A percentile compares a stretch with the other conserved stretches of the same genome.
Evolutionary conservation across 2,329 filamentous ascomycete species (phyloP).

Genomic region (Ophioceras dolichostomum): DNA sequence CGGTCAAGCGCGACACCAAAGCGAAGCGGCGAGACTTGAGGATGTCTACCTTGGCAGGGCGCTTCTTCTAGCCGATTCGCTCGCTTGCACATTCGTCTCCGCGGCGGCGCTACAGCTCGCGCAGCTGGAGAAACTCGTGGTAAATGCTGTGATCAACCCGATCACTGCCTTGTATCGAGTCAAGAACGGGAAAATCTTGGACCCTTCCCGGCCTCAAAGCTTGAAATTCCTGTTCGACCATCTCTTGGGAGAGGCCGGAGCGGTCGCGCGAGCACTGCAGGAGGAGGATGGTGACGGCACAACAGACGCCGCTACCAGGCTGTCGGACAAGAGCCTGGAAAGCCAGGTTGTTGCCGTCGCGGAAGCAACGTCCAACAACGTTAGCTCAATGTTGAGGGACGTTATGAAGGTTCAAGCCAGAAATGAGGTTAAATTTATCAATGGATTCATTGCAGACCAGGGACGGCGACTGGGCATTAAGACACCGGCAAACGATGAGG

Average conservation of each 20-base stretch:
- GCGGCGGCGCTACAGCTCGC: too few species aligned
- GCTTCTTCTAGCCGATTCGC: too few species aligned
- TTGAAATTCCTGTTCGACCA: neutral
- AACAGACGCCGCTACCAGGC: slow-evolving; percentile 15
- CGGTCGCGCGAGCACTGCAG: neutral
- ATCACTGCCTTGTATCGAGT: slow-evolving; percentile 54
- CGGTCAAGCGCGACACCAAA: too few species aligned
- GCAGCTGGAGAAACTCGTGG: slow-evolving; percentile 45
- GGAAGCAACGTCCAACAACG: slow-evolving; percentile 14
- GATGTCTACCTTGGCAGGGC: too few species aligned
- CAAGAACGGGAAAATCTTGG: too few species aligned
- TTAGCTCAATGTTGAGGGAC: slow-evolving; percentile 22
- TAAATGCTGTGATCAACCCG: slow-evolving; percentile 56
- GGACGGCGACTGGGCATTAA: neutral
- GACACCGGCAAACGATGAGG: too few species aligned
- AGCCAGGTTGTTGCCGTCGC: slow-evolving; percentile 7
- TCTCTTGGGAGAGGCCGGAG: neutral
- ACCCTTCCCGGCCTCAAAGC: too few species aligned
- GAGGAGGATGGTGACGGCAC: neutral
- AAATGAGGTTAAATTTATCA: neutral
- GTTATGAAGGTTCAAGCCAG: slow-evolving; percentile 4
- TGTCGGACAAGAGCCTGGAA: slow-evolving; percentile 1
- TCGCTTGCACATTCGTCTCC: too few species aligned
- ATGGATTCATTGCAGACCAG: neutral
- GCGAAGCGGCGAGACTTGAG: too few species aligned